Evolutionary conservation across 257 asterid species (phyloP).

Genomic region (Fraxinus excelsior): DNA sequence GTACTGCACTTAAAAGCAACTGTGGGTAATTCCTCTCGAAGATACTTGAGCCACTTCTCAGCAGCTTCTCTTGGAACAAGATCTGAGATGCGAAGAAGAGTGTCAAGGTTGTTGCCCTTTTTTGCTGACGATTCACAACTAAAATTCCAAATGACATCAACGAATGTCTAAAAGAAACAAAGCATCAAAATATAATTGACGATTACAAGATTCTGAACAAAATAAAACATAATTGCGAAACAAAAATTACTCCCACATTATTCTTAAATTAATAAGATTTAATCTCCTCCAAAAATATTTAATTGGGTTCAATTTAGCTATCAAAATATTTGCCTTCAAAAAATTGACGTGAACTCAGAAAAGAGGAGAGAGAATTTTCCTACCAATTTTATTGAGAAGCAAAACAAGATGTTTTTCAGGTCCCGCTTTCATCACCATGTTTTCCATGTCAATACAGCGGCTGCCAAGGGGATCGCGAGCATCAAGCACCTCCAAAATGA

Average conservation of each 20-base stretch:
- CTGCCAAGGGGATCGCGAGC: conserved; percentile 98
- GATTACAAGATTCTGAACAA: neutral
- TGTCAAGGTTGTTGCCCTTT: conserved; percentile 1
- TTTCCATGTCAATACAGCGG: conserved; percentile 91
- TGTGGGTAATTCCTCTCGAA: conserved; percentile 88
- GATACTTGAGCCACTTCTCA: conserved; percentile 95
- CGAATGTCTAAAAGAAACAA: neutral
- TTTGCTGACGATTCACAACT: neutral
- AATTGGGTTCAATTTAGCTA: neutral
- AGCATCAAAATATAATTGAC: neutral
- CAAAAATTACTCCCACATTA: no score
- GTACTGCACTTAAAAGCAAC: conserved; percentile 96
- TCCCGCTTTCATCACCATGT: conserved; percentile 77
- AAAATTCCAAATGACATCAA: neutral
- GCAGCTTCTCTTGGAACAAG: conserved; percentile 93
- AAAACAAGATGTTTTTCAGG: conserved; percentile 78
- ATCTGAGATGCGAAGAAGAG: conserved; percentile 47
- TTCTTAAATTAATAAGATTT: no score
- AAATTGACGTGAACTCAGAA: no score
- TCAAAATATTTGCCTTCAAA: no score
- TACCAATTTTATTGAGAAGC: conserved; percentile 93
- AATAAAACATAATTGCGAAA: neutral
- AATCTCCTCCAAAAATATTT: no score
- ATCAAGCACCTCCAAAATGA: conserved; percentile 94
- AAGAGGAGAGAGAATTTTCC: conserved; percentile 5